Base-by-base conservation (phyloP, 345 rosid species). In the Clausena lansium region DNA sequence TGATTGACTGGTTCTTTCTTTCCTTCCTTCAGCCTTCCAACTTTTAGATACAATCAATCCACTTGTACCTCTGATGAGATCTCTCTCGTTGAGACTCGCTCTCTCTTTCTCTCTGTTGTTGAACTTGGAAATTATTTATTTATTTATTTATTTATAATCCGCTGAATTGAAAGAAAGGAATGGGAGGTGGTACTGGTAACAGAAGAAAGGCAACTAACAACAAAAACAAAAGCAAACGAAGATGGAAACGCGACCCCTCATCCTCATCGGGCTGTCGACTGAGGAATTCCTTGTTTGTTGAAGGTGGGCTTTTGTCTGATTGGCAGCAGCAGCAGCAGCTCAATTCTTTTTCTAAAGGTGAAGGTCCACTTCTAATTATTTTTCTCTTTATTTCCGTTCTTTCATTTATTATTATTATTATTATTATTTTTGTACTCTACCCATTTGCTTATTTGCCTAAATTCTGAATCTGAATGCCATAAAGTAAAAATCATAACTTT, bases 291-390 rank as follows among this genome's bases (percentile, higher is more conserved):
- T 84, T 88, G 69, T 94, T 94, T 62, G 92, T 91, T 1, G 97
- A 92, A 50, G 98, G 97, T 35, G 98, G 97, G 20, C 67, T 83
- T 64, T 82, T 94, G 77, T 85, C 92, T 1, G 97, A 94, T 80
- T 91, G 94, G 91, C 78, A 82, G 27, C 81, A 59, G 76, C 66
- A 47, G 9, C 47, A 36, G 36, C 60, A 10, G 14, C 62, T 50
- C 13, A 28, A 55, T 32, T 52, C 82, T 9, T 84, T 86, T 24
- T 69, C 87, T 62, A 78, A 82, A 77, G 91, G 91, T 83, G 17
- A n/a, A n/a, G n/a, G n/a, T n/a, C n/a, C n/a, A 75, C 54, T 9
- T 36, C 30, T 20, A 30, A 13, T 10, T 33, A 30, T 63, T 17
- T 30, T 24, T 54, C 0, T 55, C 10, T 9, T 39, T 41, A 13